Base-by-base conservation (phyloP, 2,329 filamentous ascomycete species). In the Cryphonectria radicalis region DNA sequence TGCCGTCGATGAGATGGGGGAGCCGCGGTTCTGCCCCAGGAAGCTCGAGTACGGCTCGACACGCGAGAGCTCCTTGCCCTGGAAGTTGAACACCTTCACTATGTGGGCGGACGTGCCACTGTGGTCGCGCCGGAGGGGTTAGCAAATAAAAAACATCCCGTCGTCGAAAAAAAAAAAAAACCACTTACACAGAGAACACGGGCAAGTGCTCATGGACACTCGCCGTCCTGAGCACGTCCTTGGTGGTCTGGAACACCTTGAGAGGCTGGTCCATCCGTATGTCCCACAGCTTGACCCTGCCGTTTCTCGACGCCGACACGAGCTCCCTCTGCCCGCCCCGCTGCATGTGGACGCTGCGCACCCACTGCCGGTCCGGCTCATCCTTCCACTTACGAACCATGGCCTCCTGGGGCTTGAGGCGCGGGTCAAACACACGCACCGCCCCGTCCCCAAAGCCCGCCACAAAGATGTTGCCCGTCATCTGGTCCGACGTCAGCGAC, bases 331-430 rank as follows among this genome's bases (percentile, higher is more conserved):
- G 91, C 2, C 96, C 96, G 73, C 96, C 96, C 60, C 96, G 92
- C 82, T 99, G 96, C 89, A 99, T 94, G 79, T 98, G 96, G 19
- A 97, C 94, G 75, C 93, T 96, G 77, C 94, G 95, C 80, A 99
- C 91, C 96, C 96, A 99, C 76, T 97, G 93, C 73, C 92, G 91
- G 77, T 90, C 88, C 14, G 83, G 82, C 78, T 98, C 95, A 77
- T 98, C 94, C 79, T 97, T 96, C 95, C 96, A 99, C 76, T 95
- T 95, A 81, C 93, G 93, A 69, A 98, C 92, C 95, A 98, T 98
- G 25, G 93, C 92, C 68, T 96, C 94, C 72, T 94, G 92, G 2
- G 94, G 92, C 73, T 91, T 91, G 73, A 93, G 83, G 17, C 96
- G 91, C 74, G 95, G 93, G 80, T 99, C 96, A 79, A 98, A 99